Evolutionary conservation across 306 rosid species (phyloP), one percentile per base, ranked within the genome.

Genomic region (Pyrus bretschneideri): DNA sequence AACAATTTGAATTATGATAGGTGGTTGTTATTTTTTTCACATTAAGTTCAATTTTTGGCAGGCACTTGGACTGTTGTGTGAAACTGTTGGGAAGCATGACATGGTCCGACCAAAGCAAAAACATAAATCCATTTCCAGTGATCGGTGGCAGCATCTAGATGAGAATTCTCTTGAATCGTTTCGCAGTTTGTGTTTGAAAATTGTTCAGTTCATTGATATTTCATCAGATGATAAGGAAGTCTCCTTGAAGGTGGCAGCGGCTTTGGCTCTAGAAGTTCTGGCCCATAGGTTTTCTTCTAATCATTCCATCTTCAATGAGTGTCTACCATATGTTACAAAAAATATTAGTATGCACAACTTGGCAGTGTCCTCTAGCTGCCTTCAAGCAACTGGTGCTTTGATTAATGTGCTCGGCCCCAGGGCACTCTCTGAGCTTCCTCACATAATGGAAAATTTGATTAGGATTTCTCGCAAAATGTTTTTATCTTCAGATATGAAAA

Each of bases 1-100:
- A 19, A 18, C 54, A 49, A 55, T 31, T 51, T 38, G 65, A 70
- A 35, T 69, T 31, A 33, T 29, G 35, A 70, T 15, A 49, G 73
- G 45, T 21, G 30, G 5, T 27, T 49, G 4, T 31, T 31, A 30
- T 31, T 4, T 31, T 59, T 69, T 15, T 68, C 9, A 49, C 61
- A 25, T 19, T 3, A 22, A 75, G 18, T 78, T 59, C 22, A 42
- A 74, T 58, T 63, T 79, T 81, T 74, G 62, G 83, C 89, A 94
- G 98, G 98, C 93, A 85, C 95, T 94, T 81, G 91, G 86, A 73
- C 85, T 90, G 69, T 61, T 94, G 52, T 87, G 96, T 72, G 97
- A 90, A 81, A 83, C 91, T 67, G 81, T 88, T 63, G 86, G 90
- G 84, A 79, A 79, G 74, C 83, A 78, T 54, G 78, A 76, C 67